Conservation (phyloP, 2,329 filamentous ascomycete genomes). For the Immersiporthe knoxdaviesiana region DNA sequence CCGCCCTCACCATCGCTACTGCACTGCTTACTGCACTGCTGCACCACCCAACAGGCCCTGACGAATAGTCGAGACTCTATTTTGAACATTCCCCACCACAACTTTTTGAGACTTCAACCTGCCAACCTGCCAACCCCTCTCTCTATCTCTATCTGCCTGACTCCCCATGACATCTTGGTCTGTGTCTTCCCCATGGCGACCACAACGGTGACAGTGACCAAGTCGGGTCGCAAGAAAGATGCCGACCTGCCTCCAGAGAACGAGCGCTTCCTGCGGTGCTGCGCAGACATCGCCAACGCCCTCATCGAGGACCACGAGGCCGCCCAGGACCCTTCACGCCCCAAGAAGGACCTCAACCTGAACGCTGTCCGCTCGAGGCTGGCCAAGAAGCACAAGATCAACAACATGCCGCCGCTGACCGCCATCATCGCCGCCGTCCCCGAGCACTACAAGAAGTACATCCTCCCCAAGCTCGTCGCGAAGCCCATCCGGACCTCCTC, state of each 20-base stretch:
- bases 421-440: constrained; percentile 98
- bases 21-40: background rate
- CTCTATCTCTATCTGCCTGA: background rate
- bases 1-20: background rate
- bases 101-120: background rate
- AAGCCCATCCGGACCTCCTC: constrained; percentile 97
- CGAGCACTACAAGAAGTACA: constrained; percentile 99
- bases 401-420: constrained; percentile 86
- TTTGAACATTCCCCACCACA: background rate
- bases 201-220: constrained; percentile 51
- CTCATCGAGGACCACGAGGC: constrained; percentile 94
- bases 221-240: constrained; percentile 73
- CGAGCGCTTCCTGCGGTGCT: constrained; percentile 91
- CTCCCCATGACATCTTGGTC: background rate
- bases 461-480: constrained; percentile 91
- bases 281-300: constrained; percentile 91
- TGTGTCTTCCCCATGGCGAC: constrained; percentile 36
- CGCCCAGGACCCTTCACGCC: constrained; percentile 70
- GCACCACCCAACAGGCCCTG: background rate
- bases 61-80: background rate
- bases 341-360: constrained; percentile 87
- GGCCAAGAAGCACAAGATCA: constrained; percentile 89
- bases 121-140: too few relatives aligned
- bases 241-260: constrained; percentile 85
- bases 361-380: constrained; percentile 86